Base-by-base conservation (phyloP, 2,329 filamentous ascomycete species). In the Pseudopithomyces maydicus region DNA sequence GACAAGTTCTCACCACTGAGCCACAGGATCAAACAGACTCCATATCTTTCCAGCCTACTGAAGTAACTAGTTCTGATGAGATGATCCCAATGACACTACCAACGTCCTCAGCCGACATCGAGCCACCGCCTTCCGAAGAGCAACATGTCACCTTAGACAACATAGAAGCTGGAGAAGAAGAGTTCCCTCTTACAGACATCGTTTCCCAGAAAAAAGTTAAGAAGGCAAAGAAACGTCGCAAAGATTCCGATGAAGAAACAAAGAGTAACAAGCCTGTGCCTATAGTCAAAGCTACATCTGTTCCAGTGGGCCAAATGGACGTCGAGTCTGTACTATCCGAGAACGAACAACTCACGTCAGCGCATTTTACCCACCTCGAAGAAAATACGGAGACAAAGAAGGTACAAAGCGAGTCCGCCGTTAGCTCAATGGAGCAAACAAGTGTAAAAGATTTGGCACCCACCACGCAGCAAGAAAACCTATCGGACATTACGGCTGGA, bases 171-270 rank as follows among this genome's bases (percentile, higher is more conserved):
- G 52, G 43, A n/a, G 33, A 55, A n/a, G 10, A 47, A 2, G 55
- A 63, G 3, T 23, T 49, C 26, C n/a, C 64, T 17, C 57, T 60
- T 50, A 56, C 56, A 32, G 59, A 44, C 52, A 64, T 52, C n/a
- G 48, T 19, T n/a, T 67, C 58, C 44, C 72, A 68, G 51, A 72
- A 73, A 56, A 63, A 64, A 48, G 62, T 62, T 15, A 64, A 62
- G 51, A 64, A 74, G 60, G 59, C 53, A 44, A 71, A 73, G 57
- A 71, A 70, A 55, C 50, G 45, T 32, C 64, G 63, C 54, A 67
- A 58, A 20, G 55, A 42, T 7, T 36, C 57, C n/a, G 57, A 63
- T 12, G n/a, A 33, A 47, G 11, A n/a, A 20, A 12, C n/a, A n/a
- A 12, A 47, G 26, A 19, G 10, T 23, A 23, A 47, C 11, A 6